Conservation (phyloP, 352 stramenopile species). For the Phytopythium vexans region DNA sequence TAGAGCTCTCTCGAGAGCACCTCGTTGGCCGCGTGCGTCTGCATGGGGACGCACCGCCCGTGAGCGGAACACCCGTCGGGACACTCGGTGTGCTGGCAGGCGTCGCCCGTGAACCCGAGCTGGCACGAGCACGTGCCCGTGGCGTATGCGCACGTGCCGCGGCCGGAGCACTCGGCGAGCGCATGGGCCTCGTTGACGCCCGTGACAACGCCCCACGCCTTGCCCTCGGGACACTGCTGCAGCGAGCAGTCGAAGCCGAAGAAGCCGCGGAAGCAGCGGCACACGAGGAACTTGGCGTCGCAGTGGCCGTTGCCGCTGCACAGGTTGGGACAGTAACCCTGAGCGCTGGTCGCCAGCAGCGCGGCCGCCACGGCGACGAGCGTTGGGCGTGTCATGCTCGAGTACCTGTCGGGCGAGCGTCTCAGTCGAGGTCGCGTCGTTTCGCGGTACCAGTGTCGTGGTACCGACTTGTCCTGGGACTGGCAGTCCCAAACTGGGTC, state of each 20-base stretch:
- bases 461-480: neutral
- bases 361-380: constrained; percentile 1
- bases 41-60: constrained; percentile 73
- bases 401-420: neutral
- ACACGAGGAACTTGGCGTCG: constrained; percentile 46
- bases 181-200: constrained; percentile 44
- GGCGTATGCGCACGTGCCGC: constrained; percentile 65
- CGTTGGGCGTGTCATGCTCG: neutral
- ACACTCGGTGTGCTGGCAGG: constrained; percentile 62
- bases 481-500: too few species aligned
- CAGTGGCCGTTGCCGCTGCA: constrained; percentile 62
- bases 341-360: constrained; percentile 1
- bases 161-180: constrained; percentile 45
- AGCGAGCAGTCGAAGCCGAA: constrained; percentile 68
- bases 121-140: constrained; percentile 82
- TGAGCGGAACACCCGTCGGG: constrained; percentile 40
- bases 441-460: neutral
- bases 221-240: constrained; percentile 36
- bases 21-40: constrained; percentile 46
- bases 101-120: constrained; percentile 65
- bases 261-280: constrained; percentile 49
- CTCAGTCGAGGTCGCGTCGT: neutral
- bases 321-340: constrained; percentile 43
- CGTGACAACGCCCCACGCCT: constrained; percentile 51
- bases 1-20: constrained; percentile 53